Base-by-base conservation (phyloP, 208 protist genomes). In the Leishmania tropica region DNA sequence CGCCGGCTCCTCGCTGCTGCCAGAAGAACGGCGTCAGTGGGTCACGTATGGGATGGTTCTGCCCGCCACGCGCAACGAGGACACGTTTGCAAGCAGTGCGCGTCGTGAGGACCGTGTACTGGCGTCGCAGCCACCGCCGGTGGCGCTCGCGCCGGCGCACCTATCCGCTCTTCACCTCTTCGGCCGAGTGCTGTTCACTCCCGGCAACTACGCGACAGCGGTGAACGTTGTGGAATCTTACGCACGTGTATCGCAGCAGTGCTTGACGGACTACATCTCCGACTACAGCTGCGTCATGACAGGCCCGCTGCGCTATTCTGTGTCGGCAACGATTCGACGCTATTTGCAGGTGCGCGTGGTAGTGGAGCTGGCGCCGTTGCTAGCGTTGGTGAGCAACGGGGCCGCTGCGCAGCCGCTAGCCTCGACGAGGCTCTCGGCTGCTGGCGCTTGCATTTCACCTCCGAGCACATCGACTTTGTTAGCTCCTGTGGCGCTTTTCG, bases 221-320 rank as follows among this genome's bases (percentile, higher is more conserved):
- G 90, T 92, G 65, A 87, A 92, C 65, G 76, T 89, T 24, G 85
- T 94, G 17, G 75, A 79, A 13, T 78, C 83, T 28, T 47, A 78
- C 75, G 72, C 82, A 48, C 80, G 80, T 24, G 37, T 13, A 11
- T n/a, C 21, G 3, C 60, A 15, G 53, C 68, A 42, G 47, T 15
- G 64, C 11, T 17, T 80, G 42, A 45, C 64, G 15, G 81, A 88
- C 67, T 96, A 95, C 76, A 82, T 95, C 64, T 89, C 85, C 2
- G 85, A 83, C 58, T 94, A 95, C 78, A 86, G 71, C 74, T 93
- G 93, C 78, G 72, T 81, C 24, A 85, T 85, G 4, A 81, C 84
- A 48, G 93, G 91, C 1, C 94, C 94, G 40, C 75, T 93, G n/a
- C 58, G 77, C n/a, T 96, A 90, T 70, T 68, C 84, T 53, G 67